A percentile compares a stretch with the other conserved stretches of the same genome.
Conservation (phyloP, 192 early-diverging fungal species). For the Podila verticillata region DNA sequence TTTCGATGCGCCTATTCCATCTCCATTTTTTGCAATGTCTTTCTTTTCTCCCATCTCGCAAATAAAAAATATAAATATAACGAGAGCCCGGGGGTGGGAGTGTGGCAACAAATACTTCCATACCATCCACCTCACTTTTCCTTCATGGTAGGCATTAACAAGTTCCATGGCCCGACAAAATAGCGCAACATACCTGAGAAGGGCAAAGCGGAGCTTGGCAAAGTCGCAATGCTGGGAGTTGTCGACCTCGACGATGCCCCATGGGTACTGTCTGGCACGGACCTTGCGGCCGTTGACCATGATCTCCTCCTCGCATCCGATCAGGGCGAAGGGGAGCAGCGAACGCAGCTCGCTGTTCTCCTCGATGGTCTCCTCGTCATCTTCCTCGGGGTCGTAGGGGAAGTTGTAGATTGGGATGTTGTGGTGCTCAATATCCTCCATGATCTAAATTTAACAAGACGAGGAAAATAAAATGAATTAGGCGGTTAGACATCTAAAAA, state of each 20-base stretch:
- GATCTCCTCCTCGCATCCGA: conserved; percentile 93
- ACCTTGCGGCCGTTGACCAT: conserved; percentile 88
- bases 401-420: conserved; percentile 98
- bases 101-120: too few species aligned
- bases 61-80: not conserved
- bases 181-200: conserved; percentile 70
- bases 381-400: conserved; percentile 94
- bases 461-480: not conserved
- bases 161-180: not conserved
- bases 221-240: conserved; percentile 98
- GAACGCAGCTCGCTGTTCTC: conserved; percentile 95
- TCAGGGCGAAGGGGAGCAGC: conserved; percentile 93
- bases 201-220: conserved; percentile 89
- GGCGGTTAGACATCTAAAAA: not conserved
- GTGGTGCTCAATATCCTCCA: conserved; percentile 97
- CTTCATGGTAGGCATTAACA: not conserved
- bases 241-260: conserved; percentile 98
- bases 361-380: conserved; percentile 98
- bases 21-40: not conserved
- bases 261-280: conserved; percentile 93
- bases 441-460: conserved; percentile 63
- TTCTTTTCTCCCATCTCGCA: conserved; percentile 1
- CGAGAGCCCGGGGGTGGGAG: too few species aligned
- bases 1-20: not conserved
- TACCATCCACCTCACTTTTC: too few species aligned